Evolutionary conservation across 805 yeast genomes (phyloP), one percentile per base, ranked within the genome.

Genomic region (Myxozyma nipponensis): DNA sequence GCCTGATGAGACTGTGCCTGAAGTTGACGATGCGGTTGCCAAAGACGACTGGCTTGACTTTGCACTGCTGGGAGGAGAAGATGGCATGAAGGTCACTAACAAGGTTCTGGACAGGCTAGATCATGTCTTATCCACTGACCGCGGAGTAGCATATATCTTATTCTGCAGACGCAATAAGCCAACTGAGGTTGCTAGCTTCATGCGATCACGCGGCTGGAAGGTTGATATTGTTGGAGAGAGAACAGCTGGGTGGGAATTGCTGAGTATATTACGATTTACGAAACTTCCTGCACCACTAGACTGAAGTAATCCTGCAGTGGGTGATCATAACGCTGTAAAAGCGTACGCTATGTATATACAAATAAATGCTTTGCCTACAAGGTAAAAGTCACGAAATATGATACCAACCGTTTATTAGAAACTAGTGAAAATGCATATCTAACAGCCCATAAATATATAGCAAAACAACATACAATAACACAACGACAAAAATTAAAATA

Each of bases 241-340:
- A 47, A 86, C 86, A 62, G 96, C 96, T 1, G 98, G 98, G 0
- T 89, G 98, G 96, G 98, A 93, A 67, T 91, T 84, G 9, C 71
- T 93, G 34, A 78, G 86, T 48, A 83, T 91, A 6, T 80, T 83
- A 68, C 74, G 81, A 56, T 86, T 90, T 61, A 63, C 32, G 23
- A 18, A 30, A 18, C 21, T n/a, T n/a, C n/a, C n/a, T n/a, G n/a
- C 38, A 35, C 15, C 38, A 35, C 19, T 7, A 17, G 19, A 35
- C n/a, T n/a, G n/a, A n/a, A n/a, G n/a, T n/a, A n/a, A n/a, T n/a
- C n/a, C n/a, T n/a, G n/a, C 13, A 28, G 32, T 13, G 32, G 13
- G 13, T 13, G 13, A 28, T 28, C 7, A 28, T 28, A 28, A 9
- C 32, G 13, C 13, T 28, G 32, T 13, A 28, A 13, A 9, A 28